phyloP scores from a whole-genome alignment of 1,284 basidiomycete species.

The Cutaneotrichosporon daszewskae region DNA sequence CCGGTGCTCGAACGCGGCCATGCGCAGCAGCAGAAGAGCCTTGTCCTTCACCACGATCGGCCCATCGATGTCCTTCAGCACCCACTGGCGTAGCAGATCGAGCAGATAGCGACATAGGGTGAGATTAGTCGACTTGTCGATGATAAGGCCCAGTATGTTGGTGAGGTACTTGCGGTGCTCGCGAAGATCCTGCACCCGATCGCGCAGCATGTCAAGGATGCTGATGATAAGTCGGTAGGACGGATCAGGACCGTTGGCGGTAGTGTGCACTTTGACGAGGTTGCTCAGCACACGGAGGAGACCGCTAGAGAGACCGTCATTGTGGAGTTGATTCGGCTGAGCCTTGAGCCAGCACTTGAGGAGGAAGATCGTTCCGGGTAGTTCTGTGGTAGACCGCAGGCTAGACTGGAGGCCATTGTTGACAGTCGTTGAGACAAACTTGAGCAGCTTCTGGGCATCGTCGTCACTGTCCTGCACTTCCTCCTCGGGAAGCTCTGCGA shows the following conservation, averaged over 20 bases:
- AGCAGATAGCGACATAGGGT: constrained; percentile 80
- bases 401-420: constrained; percentile 58
- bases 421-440: constrained; percentile 68
- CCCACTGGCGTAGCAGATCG: constrained; percentile 83
- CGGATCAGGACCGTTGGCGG: constrained; percentile 49
- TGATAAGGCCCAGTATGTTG: constrained; percentile 66
- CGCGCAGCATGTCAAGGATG: constrained; percentile 52
- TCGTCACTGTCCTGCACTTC: constrained; percentile 65
- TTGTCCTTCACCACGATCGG: constrained; percentile 92
- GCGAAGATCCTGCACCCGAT: constrained; percentile 52
- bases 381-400: constrained; percentile 36
- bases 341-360: constrained; percentile 82
- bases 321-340: constrained; percentile 63
- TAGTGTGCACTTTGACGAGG: constrained; percentile 82
- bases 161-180: constrained; percentile 64
- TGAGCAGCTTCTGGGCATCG: constrained; percentile 68
- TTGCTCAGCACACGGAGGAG: constrained; percentile 82
- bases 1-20: constrained; percentile 80
- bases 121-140: constrained; percentile 85
- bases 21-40: constrained; percentile 79
- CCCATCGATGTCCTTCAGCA: constrained; percentile 67
- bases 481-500: constrained; percentile 76
- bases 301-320: constrained; percentile 70
- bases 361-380: constrained; percentile 79
- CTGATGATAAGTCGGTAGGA: constrained; percentile 50